Conservation (phyloP, 441 rosid species). For the Bruguiera hainesii region DNA sequence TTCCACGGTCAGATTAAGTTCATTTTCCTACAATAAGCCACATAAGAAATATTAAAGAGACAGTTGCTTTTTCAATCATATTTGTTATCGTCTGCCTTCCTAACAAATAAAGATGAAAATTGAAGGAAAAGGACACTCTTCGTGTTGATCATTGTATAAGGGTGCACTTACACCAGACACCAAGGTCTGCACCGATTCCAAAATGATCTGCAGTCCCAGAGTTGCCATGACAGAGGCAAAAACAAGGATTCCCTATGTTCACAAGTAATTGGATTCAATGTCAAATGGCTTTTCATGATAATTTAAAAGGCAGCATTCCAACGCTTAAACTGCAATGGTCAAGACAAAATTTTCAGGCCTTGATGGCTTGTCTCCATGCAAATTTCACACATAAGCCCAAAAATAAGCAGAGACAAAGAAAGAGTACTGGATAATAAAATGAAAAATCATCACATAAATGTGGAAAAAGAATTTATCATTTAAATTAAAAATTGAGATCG, state of each 20-base stretch:
- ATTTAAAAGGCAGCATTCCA: not conserved
- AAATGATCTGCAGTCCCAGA: constrained; percentile 89
- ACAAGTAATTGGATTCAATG: not conserved
- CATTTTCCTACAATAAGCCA: constrained; percentile 47
- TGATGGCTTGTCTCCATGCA: too few relatives aligned
- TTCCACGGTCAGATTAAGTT: constrained; percentile 54
- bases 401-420: too few relatives aligned
- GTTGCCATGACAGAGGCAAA: constrained; percentile 99
- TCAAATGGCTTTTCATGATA: not conserved
- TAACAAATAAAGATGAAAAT: not conserved
- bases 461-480: too few relatives aligned
- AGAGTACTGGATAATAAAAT: too few relatives aligned
- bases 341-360: too few relatives aligned
- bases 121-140: constrained; percentile 1
- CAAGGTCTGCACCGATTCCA: constrained; percentile 76
- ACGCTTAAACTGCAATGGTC: too few relatives aligned
- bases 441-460: too few relatives aligned
- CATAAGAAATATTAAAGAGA: constrained; percentile 11
- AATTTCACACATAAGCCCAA: too few relatives aligned
- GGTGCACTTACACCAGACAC: constrained; percentile 55
- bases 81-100: not conserved
- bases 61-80: constrained; percentile 17
- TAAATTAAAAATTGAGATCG: too few relatives aligned
- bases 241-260: constrained; percentile 81
- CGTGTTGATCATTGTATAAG: constrained; percentile 2